Evolutionary conservation across 1,139 yeast genomes (phyloP).

Genomic region (Pichia sp.): DNA sequence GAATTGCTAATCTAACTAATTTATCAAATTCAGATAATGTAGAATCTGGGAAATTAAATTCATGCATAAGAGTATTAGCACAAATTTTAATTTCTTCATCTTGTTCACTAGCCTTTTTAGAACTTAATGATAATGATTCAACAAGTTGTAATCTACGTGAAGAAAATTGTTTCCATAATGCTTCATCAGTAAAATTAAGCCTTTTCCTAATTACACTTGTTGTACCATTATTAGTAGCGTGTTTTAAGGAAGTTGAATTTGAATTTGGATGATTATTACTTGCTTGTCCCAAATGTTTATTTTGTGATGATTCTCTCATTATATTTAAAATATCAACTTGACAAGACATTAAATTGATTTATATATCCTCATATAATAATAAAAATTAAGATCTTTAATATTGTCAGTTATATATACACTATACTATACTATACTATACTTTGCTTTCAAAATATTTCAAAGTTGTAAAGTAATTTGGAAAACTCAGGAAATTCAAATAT

Average conservation of each 20-base stretch:
- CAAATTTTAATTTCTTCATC: constrained; percentile 73
- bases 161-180: constrained; percentile 82
- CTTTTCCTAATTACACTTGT: constrained; percentile 73
- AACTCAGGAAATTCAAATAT: too few relatives aligned
- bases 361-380: too few relatives aligned
- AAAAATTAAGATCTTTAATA: too few relatives aligned
- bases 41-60: constrained; percentile 62
- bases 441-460: too few relatives aligned
- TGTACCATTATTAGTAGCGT: constrained; percentile 58
- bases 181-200: constrained; percentile 72
- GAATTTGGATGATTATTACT: background rate
- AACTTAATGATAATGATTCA: constrained; percentile 69
- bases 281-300: too few relatives aligned
- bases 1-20: constrained; percentile 88
- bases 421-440: too few relatives aligned
- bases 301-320: too few relatives aligned
- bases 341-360: too few relatives aligned
- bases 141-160: constrained; percentile 84
- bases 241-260: too few relatives aligned
- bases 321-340: too few relatives aligned
- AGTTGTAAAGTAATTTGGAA: too few relatives aligned
- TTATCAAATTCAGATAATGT: constrained; percentile 72
- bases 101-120: constrained; percentile 87
- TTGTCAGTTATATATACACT: too few relatives aligned
- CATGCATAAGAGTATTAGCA: constrained; percentile 67